Evolutionary conservation across 2,329 filamentous ascomycete species (phyloP).

Genomic region (Cladosporium austrohemisphaericum): DNA sequence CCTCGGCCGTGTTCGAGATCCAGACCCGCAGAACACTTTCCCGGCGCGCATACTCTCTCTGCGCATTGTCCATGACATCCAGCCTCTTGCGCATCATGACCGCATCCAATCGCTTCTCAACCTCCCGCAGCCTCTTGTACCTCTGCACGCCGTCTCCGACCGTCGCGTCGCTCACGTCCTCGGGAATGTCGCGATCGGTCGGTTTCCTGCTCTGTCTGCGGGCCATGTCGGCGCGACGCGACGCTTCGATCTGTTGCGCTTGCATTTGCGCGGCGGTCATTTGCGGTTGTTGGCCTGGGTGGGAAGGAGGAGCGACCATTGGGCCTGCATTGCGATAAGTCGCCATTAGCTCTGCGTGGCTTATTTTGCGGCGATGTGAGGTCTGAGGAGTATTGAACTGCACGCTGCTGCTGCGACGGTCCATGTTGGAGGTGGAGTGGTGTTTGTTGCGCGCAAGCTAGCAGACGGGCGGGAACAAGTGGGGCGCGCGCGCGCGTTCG

Average conservation of each 20-base stretch:
- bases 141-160: constrained; percentile 77
- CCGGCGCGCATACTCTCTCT: constrained; percentile 48
- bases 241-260: constrained; percentile 42
- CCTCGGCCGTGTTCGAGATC: constrained; percentile 91
- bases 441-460: constrained; percentile 8
- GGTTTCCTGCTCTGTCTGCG: constrained; percentile 84
- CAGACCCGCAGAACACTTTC: constrained; percentile 85
- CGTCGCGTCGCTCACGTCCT: constrained; percentile 72
- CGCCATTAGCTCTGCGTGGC: constrained; percentile 45
- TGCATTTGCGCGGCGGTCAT: constrained; percentile 43
- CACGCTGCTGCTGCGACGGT: constrained; percentile 11
- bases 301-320: constrained; percentile 35
- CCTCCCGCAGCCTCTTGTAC: constrained; percentile 78
- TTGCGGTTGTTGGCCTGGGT: constrained; percentile 51
- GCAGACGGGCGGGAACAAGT: background rate
- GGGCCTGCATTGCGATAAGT: constrained; percentile 46
- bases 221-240: constrained; percentile 50
- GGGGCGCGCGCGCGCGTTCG: background rate
- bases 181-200: constrained; percentile 90
- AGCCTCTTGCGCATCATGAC: constrained; percentile 91
- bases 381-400: constrained; percentile 10
- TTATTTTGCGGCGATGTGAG: constrained; percentile 41
- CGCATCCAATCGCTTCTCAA: constrained; percentile 85
- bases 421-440: background rate
- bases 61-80: constrained; percentile 80